These are phyloP conservation scores for Pseudogymnoascus sp. DNA, from an alignment of 2,329 filamentous ascomycete species.

Conservation along the genomic window DNA sequence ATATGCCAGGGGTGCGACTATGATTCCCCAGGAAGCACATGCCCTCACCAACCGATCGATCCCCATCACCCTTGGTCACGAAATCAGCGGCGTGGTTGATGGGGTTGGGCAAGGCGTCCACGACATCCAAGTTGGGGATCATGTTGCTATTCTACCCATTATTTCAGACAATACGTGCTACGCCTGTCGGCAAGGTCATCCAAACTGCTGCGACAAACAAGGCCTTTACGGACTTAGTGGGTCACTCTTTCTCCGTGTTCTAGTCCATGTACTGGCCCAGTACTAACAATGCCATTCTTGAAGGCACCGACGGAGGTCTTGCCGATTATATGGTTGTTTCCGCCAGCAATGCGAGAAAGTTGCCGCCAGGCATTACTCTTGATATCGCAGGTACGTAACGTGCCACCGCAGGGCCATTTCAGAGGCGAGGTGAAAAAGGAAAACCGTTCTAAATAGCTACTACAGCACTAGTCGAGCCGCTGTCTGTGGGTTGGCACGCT, in stretches of 20 bases:
- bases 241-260: constrained; percentile 1
- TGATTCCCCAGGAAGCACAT: constrained; percentile 46
- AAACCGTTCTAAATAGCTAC: too few relatives aligned
- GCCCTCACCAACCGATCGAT: constrained; percentile 49
- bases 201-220: constrained; percentile 51
- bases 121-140: constrained; percentile 45
- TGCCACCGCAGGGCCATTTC: too few relatives aligned
- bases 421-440: too few relatives aligned
- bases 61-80: constrained; percentile 57
- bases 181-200: constrained; percentile 44
- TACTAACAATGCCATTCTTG: too few relatives aligned
- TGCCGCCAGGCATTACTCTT: constrained; percentile 45
- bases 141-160: constrained; percentile 53
- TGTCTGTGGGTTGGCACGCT: constrained; percentile 59
- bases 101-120: constrained; percentile 48
- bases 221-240: constrained; percentile 43
- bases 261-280: constrained; percentile 13
- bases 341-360: constrained; percentile 39
- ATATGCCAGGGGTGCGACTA: constrained; percentile 41
- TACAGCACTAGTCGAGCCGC: constrained; percentile 52
- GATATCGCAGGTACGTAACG: constrained; percentile 34
- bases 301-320: constrained; percentile 43
- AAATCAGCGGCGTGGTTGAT: constrained; percentile 53
- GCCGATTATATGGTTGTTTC: constrained; percentile 48
- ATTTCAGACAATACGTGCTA: constrained; percentile 50